These are phyloP conservation scores for Novymonas esmeraldas DNA, from an alignment of 208 protist genomes.

Conservation along the genomic window DNA sequence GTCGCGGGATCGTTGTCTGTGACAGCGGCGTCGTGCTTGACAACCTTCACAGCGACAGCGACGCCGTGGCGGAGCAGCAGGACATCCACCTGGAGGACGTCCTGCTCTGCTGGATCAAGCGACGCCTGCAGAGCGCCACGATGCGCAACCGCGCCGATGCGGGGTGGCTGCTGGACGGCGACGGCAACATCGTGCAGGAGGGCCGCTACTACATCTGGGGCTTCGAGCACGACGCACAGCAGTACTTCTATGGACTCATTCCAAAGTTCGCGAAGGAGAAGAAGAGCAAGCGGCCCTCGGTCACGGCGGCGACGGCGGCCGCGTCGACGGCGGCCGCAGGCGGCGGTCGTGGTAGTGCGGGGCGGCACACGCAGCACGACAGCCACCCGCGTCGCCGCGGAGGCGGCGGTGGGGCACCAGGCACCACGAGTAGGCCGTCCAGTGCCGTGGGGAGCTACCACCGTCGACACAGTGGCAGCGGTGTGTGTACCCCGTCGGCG, in stretches of 20 bases:
- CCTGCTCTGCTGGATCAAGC: slow-evolving; percentile 64
- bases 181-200: slow-evolving; percentile 48
- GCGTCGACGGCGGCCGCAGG: no score
- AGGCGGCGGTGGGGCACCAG: neutral
- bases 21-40: neutral
- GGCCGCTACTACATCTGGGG: slow-evolving; percentile 74
- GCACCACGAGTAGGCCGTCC: neutral
- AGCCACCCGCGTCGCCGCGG: neutral
- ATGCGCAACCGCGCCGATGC: slow-evolving; percentile 36
- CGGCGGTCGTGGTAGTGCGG: slow-evolving; percentile 3
- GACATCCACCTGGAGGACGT: slow-evolving; percentile 46
- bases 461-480: slow-evolving; percentile 7
- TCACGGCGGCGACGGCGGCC: neutral
- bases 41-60: neutral
- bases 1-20: no score
- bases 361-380: slow-evolving; percentile 17
- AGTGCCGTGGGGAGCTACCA: slow-evolving; percentile 10
- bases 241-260: slow-evolving; percentile 64
- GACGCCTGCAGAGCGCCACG: slow-evolving; percentile 38
- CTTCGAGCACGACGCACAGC: slow-evolving; percentile 55
- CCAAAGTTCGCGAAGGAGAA: slow-evolving; percentile 65
- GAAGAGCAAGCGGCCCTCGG: slow-evolving; percentile 11
- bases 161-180: slow-evolving; percentile 53
- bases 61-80: slow-evolving; percentile 12
- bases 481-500: slow-evolving; percentile 10